These are phyloP conservation scores for Botrytis fragariae DNA, from an alignment of 2,329 filamentous ascomycete genomes.

Conservation along the genomic window DNA sequence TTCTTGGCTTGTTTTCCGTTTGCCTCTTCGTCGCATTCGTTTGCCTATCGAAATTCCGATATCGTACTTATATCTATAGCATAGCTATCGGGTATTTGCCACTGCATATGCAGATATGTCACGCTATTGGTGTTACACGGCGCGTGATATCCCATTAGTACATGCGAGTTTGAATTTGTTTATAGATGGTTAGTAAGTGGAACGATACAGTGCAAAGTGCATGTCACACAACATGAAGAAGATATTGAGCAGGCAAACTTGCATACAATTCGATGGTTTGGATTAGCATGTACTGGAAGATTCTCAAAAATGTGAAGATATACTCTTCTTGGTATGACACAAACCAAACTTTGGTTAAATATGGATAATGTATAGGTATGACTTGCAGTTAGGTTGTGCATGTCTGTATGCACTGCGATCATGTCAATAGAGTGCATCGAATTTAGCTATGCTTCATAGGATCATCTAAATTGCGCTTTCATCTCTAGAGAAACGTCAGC, in stretches of 20 bases:
- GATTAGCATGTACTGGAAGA: neutral
- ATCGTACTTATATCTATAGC: slow-evolving; percentile 1
- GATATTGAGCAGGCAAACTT: neutral
- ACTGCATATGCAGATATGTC: neutral
- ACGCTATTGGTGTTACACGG: neutral
- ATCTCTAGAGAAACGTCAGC: neutral
- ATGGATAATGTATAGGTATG: neutral
- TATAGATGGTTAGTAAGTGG: neutral
- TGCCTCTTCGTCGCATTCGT: neutral
- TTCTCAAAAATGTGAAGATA: neutral
- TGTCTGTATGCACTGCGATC: neutral
- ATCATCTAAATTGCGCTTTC: neutral
- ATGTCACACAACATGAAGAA: neutral
- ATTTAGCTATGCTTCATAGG: neutral
- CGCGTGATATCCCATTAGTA: neutral
- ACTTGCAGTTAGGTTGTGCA: neutral
- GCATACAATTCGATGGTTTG: neutral
- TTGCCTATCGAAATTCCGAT: neutral
- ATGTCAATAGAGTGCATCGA: neutral
- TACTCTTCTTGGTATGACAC: neutral
- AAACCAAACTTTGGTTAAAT: neutral
- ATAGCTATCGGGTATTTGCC: neutral
- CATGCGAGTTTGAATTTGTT: neutral
- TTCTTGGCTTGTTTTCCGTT: neutral
- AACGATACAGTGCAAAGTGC: neutral